phyloP scores from a whole-genome alignment of 345 rosid species.

The Eucalyptus pumila region DNA sequence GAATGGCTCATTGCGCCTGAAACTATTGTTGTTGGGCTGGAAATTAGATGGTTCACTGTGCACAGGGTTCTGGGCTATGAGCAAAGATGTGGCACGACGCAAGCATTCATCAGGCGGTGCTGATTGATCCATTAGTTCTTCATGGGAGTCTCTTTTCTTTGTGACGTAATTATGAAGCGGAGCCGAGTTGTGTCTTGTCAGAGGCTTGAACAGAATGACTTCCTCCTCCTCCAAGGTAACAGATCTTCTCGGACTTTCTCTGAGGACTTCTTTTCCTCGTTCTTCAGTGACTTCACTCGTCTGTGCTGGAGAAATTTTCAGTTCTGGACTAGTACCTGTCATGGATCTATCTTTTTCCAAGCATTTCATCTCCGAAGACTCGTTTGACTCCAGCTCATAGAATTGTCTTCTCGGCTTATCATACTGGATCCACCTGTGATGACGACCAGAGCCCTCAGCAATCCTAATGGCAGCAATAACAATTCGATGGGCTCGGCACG shows the following conservation, averaged over 20 bases:
- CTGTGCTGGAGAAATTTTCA: neutral
- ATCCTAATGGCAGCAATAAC: slow-evolving; percentile 43
- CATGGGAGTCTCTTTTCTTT: slow-evolving; percentile 7
- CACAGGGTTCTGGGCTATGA: slow-evolving; percentile 39
- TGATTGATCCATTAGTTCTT: slow-evolving; percentile 15
- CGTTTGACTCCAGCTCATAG: slow-evolving; percentile 2
- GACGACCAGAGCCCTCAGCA: slow-evolving; percentile 29
- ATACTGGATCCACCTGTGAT: slow-evolving; percentile 42
- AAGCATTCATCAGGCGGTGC: slow-evolving; percentile 51
- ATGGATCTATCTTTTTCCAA: neutral
- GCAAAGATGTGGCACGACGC: slow-evolving; percentile 62
- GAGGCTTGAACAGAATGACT: slow-evolving; percentile 94
- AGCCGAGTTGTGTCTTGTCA: slow-evolving; percentile 72
- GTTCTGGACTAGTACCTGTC: neutral
- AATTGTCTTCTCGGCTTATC: slow-evolving; percentile 22
- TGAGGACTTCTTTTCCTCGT: neutral
- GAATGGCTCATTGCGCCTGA: slow-evolving; percentile 2
- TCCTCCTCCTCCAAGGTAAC: slow-evolving; percentile 72
- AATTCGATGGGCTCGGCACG: slow-evolving; percentile 45
- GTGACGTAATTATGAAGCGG: slow-evolving; percentile 31
- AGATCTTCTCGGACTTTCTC: slow-evolving; percentile 15
- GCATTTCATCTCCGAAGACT: neutral
- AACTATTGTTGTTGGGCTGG: slow-evolving; percentile 33
- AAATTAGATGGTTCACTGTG: slow-evolving; percentile 17
- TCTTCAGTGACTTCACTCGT: slow-evolving; percentile 4